These are phyloP conservation scores for Malus fusca DNA, from an alignment of 306 rosid species.

Conservation along the genomic window DNA sequence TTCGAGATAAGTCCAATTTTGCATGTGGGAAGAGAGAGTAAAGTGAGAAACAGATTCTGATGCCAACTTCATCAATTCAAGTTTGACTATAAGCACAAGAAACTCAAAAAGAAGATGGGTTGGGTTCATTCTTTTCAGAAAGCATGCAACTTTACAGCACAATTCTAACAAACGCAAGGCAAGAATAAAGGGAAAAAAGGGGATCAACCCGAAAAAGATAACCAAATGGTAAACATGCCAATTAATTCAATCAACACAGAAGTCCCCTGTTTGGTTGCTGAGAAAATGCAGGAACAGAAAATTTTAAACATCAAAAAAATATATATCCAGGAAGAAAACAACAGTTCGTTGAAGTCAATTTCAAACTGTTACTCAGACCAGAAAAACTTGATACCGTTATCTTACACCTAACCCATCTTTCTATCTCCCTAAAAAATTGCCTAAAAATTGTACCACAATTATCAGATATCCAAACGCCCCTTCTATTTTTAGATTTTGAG, in stretches of 20 bases:
- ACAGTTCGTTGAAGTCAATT: neutral
- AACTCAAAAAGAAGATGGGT: slow-evolving; percentile 19
- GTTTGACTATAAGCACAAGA: slow-evolving; percentile 20
- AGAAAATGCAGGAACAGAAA: slow-evolving; percentile 9
- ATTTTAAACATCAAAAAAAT: neutral
- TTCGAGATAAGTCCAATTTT: neutral
- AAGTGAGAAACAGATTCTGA: slow-evolving; percentile 3
- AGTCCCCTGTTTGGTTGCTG: slow-evolving; percentile 11
- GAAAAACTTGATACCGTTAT: too few species aligned
- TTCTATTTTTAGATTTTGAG: neutral
- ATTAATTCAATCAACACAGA: neutral
- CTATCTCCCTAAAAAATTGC: neutral
- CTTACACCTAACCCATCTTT: neutral
- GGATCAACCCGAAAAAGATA: neutral
- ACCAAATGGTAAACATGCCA: neutral
- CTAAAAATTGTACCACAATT: neutral
- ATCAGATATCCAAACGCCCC: neutral
- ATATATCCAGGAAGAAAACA: neutral
- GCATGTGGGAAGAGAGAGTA: neutral
- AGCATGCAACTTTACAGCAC: slow-evolving; percentile 28
- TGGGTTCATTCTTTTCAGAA: slow-evolving; percentile 19
- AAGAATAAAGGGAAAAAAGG: slow-evolving; percentile 19
- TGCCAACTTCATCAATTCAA: slow-evolving; percentile 11
- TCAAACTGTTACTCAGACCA: neutral
- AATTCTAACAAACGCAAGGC: slow-evolving; percentile 24